Evolutionary conservation across 169 alveolate species (phyloP).

Genomic region (Theileria orientalis): DNA sequence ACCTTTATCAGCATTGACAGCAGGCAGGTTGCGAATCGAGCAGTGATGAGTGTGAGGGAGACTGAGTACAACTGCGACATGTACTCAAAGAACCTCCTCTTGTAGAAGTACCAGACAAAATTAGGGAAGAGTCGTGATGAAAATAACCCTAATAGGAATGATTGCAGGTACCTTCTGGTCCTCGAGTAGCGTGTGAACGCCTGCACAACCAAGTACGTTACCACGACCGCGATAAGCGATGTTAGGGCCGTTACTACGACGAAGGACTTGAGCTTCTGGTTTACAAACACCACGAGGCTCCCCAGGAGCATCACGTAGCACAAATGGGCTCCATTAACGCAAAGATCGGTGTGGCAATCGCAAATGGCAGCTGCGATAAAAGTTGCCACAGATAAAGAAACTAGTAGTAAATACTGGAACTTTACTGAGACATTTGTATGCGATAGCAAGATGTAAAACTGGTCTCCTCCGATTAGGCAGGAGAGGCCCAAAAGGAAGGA

Average conservation of each 20-base stretch:
- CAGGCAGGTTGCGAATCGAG: neutral
- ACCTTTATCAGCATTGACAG: neutral
- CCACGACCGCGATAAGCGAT: neutral
- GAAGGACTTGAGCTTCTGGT: neutral
- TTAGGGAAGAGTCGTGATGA: neutral
- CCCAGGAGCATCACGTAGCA: neutral
- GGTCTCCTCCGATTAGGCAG: slow-evolving; percentile 23
- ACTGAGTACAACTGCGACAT: neutral
- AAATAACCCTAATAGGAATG: slow-evolving; percentile 1
- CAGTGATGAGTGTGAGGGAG: neutral
- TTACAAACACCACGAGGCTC: neutral
- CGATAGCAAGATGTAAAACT: slow-evolving; percentile 21
- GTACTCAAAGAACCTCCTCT: neutral
- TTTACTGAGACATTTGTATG: slow-evolving; percentile 4
- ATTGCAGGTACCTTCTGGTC: neutral
- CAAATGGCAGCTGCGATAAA: neutral
- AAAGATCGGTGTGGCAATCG: neutral
- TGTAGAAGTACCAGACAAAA: neutral
- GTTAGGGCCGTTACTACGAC: neutral
- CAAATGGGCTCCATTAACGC: neutral
- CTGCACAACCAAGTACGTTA: neutral
- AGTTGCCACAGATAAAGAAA: neutral
- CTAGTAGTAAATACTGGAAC: neutral
- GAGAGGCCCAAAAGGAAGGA: slow-evolving; percentile 15
- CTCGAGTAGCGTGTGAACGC: neutral